Percentiles rank a stretch among this genome's conserved stretches.
Evolutionary conservation across 2,329 filamentous ascomycete species (phyloP).

Genomic region (Phyllosticta capitalensis): DNA sequence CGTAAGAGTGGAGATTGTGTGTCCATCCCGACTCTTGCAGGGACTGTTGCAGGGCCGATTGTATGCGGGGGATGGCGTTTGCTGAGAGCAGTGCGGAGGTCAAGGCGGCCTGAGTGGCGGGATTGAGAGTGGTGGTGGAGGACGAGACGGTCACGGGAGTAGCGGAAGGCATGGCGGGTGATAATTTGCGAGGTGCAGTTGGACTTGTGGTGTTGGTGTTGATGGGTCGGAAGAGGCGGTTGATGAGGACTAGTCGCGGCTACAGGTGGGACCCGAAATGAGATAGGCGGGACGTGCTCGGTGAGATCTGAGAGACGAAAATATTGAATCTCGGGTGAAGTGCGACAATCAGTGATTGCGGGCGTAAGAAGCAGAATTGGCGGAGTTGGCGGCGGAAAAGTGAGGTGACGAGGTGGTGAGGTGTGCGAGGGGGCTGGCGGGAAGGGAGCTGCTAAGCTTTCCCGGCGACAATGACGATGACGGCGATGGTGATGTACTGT

Average conservation of each 20-base stretch:
- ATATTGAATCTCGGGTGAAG: neutral
- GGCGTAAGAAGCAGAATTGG: neutral
- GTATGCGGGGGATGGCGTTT: slow-evolving; percentile 46
- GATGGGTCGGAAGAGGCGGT: neutral
- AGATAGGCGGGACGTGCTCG: neutral
- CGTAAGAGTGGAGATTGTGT: slow-evolving; percentile 44
- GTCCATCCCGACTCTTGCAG: slow-evolving; percentile 52
- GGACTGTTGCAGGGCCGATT: slow-evolving; percentile 43
- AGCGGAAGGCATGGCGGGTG: slow-evolving; percentile 12
- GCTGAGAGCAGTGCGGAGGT: slow-evolving; percentile 36
- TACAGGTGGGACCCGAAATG: neutral
- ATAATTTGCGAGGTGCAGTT: neutral
- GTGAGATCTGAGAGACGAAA: neutral
- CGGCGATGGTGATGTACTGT: too few relatives aligned
- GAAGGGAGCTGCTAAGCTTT: neutral
- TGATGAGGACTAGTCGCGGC: neutral
- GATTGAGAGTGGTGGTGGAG: slow-evolving; percentile 32
- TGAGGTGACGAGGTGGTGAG: neutral
- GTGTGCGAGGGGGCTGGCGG: neutral
- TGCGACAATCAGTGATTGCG: neutral
- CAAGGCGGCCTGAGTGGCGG: slow-evolving; percentile 33
- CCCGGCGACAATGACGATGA: neutral
- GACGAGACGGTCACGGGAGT: slow-evolving; percentile 19
- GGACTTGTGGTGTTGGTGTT: neutral
- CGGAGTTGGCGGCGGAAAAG: neutral